phyloP scores from a whole-genome alignment of 108 stramenopile genomes.

The Cyclotella sp. region DNA sequence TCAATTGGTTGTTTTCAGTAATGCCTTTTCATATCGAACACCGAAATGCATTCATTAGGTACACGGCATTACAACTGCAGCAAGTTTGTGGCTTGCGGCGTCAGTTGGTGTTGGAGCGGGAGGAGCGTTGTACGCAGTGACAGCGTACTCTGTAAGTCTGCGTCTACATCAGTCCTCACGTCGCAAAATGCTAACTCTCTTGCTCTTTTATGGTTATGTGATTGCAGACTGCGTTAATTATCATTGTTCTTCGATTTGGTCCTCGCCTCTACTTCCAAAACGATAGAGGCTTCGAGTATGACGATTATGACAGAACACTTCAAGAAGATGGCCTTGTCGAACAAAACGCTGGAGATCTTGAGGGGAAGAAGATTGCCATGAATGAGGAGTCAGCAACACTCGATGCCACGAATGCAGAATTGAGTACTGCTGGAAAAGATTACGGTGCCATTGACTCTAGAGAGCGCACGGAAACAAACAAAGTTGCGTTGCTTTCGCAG shows the following conservation, averaged over 20 bases:
- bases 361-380: not conserved
- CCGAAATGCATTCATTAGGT: not conserved
- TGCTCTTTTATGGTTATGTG: not conserved
- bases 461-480: not conserved
- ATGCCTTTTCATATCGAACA: too few relatives aligned
- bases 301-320: slow-evolving; percentile 15
- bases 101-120: slow-evolving; percentile 38
- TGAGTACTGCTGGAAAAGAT: not conserved
- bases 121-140: slow-evolving; percentile 53
- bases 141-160: slow-evolving; percentile 29
- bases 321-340: not conserved
- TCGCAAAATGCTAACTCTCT: not conserved
- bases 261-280: slow-evolving; percentile 33
- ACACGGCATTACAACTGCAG: slow-evolving; percentile 58
- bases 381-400: not conserved
- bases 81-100: slow-evolving; percentile 37
- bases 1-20: too few relatives aligned
- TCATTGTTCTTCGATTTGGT: slow-evolving; percentile 31
- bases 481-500: too few relatives aligned
- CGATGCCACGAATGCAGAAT: not conserved
- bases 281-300: slow-evolving; percentile 26
- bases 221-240: slow-evolving; percentile 18
- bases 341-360: not conserved
- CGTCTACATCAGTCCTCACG: not conserved
- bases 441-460: slow-evolving; percentile 18